Evolutionary conservation across 768 basidiomycete genomes (phyloP), one percentile per base, ranked within the genome.

Genomic region (Piloderma croceum): DNA sequence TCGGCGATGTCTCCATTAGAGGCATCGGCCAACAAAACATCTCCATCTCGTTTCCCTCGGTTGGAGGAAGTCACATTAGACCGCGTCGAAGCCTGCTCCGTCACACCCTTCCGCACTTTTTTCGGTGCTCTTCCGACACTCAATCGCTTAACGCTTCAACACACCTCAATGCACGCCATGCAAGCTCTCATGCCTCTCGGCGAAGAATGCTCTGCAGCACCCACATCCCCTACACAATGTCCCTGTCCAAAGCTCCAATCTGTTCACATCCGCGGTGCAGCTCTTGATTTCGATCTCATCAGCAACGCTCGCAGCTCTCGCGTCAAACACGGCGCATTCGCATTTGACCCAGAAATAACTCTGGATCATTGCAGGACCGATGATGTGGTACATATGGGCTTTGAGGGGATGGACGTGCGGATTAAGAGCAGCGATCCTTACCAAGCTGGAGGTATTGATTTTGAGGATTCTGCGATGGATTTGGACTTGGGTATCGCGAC

Each of bases 21-120:
- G 31, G 34, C 38, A 38, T 33, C 27, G n/a, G 52, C 41, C 47
- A 52, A 33, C 44, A 44, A 38, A 48, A 38, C 31, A 41, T 40
- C 46, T 46, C 41, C 47, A 52, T 19, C 58, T 2, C 54, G 58
- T 7, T 67, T 68, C 53, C 65, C 67, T 24, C 53, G 53, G 6
- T 58, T 73, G 17, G 57, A 60, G 27, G 44, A 49, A 18, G 56
- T 73, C 4, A 54, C 60, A 15, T 56, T 73, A 12, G 59, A 53
- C 31, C 47, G 55, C 22, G 65, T 75, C 20, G 62, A 66, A 31
- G 59, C 68, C 6, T 60, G 60, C 31, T n/a, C n/a, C n/a, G 38
- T 40, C 31, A 47, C 42, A 20, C 42, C 45, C 17, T 50, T 52
- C 46, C 35, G 31, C 32, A 36, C 39, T 25, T 38, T 50, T 36